These are phyloP conservation scores for Aspergillus unguis DNA, from an alignment of 2,329 filamentous ascomycete genomes.

Conservation along the genomic window DNA sequence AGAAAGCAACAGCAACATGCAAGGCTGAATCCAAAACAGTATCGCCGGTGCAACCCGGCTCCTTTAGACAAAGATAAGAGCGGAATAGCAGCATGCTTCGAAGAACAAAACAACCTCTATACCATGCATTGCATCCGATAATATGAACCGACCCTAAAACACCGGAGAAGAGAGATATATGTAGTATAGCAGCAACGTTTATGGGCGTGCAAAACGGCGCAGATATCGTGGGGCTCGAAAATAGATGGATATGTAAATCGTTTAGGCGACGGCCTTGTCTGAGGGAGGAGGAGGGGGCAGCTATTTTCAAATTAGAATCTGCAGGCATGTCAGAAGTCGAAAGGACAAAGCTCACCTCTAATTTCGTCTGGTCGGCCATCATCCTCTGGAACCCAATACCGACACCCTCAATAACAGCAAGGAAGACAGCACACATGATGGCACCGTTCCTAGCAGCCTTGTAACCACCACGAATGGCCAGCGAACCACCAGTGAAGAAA, in stretches of 20 bases:
- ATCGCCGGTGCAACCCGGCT: constrained; percentile 29
- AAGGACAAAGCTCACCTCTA: constrained; percentile 58
- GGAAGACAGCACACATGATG: constrained; percentile 89
- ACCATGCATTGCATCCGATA: constrained; percentile 30
- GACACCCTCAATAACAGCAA: constrained; percentile 95
- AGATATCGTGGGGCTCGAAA: constrained; percentile 13
- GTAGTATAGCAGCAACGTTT: constrained; percentile 20
- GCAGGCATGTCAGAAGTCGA: background rate
- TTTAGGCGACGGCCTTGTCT: constrained; percentile 38
- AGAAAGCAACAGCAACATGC: constrained; percentile 15
- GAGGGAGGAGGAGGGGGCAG: constrained; percentile 37
- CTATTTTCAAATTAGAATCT: constrained; percentile 19
- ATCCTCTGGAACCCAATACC: constrained; percentile 94
- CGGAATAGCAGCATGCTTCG: constrained; percentile 26
- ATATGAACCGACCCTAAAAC: constrained; percentile 34
- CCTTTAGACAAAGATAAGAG: constrained; percentile 24
- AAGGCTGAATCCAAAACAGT: constrained; percentile 25
- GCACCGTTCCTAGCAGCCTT: constrained; percentile 92
- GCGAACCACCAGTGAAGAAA: constrained; percentile 90
- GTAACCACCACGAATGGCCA: constrained; percentile 87
- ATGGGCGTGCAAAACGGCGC: constrained; percentile 21
- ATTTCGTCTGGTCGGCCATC: constrained; percentile 82
- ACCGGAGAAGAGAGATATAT: constrained; percentile 41
- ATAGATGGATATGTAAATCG: background rate
- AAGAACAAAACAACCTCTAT: constrained; percentile 32